Evolutionary conservation across 1,284 basidiomycete genomes (phyloP), one percentile per base, ranked within the genome.

Genomic region (Boletus austroedulis): DNA sequence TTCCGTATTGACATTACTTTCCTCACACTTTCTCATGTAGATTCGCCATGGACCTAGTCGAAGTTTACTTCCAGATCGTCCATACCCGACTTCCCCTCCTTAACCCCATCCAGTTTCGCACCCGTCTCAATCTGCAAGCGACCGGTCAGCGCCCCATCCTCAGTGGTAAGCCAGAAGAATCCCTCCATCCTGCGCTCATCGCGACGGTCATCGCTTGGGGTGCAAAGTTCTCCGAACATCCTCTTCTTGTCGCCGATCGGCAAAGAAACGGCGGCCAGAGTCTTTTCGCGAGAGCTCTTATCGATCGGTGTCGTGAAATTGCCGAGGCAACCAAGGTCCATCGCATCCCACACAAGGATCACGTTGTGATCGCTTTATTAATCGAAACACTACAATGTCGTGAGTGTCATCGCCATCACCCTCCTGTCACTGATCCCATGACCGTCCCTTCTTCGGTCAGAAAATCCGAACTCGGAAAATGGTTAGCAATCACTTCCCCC

Each of bases 161-260:
- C 63, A 41, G 29, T 34, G 60, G 15, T 32, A 57, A 67, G 56
- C 61, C 71, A 46, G 64, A 73, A 58, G 61, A 78, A 38, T 77
- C 82, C 4, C 68, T 89, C 5, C 83, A 91, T 58, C 87, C 89
- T 45, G 84, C 89, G 4, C 78, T 95, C 19, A 80, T 96, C 40
- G 94, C 94, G 5, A 89, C 90, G 1, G 87, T 95, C n/a, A 78
- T 97, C 49, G 92, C 94, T 0, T 95, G 92, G 88, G 94, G 94
- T 23, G 87, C 92, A 44, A 93, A 94, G 66, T 96, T 96, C 72
- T 91, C 90, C 12, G 92, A 95, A 65, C 90, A 95, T 69, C 86
- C 88, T 0, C 75, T 94, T 60, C 82, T 96, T 48, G 79, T 86
- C 8, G 82, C 85, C 29, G 94, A 96, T 75, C 82, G 93, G 46